A percentile compares a stretch with the other conserved stretches of the same genome.
Evolutionary conservation across 148 eudicot genomes (phyloP).

Genomic region (Persicaria maculosa): DNA sequence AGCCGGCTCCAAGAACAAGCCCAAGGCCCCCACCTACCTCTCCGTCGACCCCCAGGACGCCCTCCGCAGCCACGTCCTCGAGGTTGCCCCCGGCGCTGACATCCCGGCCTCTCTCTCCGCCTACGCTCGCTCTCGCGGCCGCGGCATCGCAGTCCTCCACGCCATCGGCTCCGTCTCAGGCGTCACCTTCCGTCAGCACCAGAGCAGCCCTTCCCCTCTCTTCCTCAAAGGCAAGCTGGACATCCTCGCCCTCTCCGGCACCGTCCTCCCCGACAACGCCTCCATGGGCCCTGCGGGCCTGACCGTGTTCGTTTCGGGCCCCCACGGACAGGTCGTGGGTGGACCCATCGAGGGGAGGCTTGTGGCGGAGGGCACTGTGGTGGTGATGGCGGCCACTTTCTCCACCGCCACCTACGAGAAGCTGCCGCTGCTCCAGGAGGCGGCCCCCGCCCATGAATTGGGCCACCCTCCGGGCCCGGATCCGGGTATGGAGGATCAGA

Average conservation of each 20-base stretch:
- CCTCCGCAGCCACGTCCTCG: slow-evolving; percentile 30
- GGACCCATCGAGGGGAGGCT: slow-evolving; percentile 13
- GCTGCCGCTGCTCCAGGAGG: slow-evolving; percentile 21
- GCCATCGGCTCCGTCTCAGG: slow-evolving; percentile 30
- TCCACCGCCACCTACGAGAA: slow-evolving; percentile 16
- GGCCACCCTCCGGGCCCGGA: background rate
- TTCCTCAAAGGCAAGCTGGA: slow-evolving; percentile 17
- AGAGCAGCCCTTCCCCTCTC: background rate
- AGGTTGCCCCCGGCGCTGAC: slow-evolving; percentile 26
- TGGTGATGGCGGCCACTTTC: slow-evolving; percentile 15
- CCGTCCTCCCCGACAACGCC: slow-evolving; percentile 3
- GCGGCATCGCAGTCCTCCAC: slow-evolving; percentile 30
- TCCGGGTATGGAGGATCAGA: background rate
- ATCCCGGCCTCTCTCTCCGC: slow-evolving; percentile 22
- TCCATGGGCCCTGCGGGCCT: slow-evolving; percentile 3
- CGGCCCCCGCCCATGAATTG: background rate
- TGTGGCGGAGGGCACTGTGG: slow-evolving; percentile 12
- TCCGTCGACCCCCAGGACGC: slow-evolving; percentile 35
- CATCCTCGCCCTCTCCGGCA: slow-evolving; percentile 18
- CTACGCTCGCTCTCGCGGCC: slow-evolving; percentile 30
- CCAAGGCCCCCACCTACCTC: slow-evolving; percentile 29
- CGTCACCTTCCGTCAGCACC: slow-evolving; percentile 23
- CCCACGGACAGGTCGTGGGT: slow-evolving; percentile 14
- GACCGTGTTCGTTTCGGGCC: slow-evolving; percentile 10
- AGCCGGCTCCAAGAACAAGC: slow-evolving; percentile 34